Evolutionary conservation across 768 basidiomycete genomes (phyloP), one percentile per base, ranked within the genome.

Genomic region (Obba rivulosa): DNA sequence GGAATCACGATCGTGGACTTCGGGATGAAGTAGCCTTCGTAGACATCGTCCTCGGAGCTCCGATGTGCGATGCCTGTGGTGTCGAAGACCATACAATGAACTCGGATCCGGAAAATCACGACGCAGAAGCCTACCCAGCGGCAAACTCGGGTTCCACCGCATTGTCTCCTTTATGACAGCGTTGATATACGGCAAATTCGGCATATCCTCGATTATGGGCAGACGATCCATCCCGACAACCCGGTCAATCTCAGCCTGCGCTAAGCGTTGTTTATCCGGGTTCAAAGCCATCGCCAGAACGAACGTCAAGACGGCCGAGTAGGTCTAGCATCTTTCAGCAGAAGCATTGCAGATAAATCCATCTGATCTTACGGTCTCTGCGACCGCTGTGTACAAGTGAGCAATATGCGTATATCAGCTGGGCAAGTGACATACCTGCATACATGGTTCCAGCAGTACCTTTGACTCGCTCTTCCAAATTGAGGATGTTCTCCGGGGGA

Each of bases 141-240:
- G 69, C 18, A 57, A 61, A 0, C 63, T 57, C 5, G 67, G 67
- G 35, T 57, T 57, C 71, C 71, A 73, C 0, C 70, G 64, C 14
- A 60, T n/a, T 2, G 40, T 36, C 51, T 69, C 62, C 20, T 45
- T 59, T n/a, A 57, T 45, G 10, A 66, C 48, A n/a, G 57, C 58
- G 7, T 47, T 40, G 34, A 62, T 41, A 47, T 62, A 65, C 1
- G 62, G 65, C 20, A 65, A 44, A 10, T 48, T 31, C 5, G 41
- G 34, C 25, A 47, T 41, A 50, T 66, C 64, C 13, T 21, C n/a
- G 47, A 63, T 55, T 13, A 39, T 47, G 8, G 66, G 66, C 13
- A 68, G 56, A 1, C 62, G 45, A 21, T 55, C 57, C 1, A 31
- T 20, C 17, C 58, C 58, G 13, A 64, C 40, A 4, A 67, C 52